phyloP scores from a whole-genome alignment of 192 early-diverging fungal species.

The Podila minutissima region DNA sequence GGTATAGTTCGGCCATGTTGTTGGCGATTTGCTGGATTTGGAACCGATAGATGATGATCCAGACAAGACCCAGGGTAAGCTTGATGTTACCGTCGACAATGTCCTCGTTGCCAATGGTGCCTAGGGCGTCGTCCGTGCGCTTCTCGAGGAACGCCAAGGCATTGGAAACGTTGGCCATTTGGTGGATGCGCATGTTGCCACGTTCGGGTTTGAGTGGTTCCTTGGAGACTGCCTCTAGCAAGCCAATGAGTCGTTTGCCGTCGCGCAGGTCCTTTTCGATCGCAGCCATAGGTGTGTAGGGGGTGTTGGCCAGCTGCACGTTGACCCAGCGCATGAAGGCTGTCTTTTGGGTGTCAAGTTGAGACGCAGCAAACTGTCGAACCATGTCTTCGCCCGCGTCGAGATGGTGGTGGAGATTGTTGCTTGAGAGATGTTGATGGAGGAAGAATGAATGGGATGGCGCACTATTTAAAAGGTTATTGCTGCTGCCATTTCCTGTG shows the following conservation, averaged over 20 bases:
- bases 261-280: constrained; percentile 66
- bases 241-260: constrained; percentile 76
- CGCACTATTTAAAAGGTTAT: constrained; percentile 38
- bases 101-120: constrained; percentile 74
- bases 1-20: constrained; percentile 41
- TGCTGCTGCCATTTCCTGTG: constrained; percentile 21
- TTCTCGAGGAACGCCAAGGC: constrained; percentile 71
- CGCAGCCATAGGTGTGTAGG: constrained; percentile 29
- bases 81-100: constrained; percentile 83
- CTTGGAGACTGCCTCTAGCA: constrained; percentile 77
- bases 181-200: constrained; percentile 82
- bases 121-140: constrained; percentile 53
- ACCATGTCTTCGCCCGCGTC: constrained; percentile 55
- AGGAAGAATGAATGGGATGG: constrained; percentile 6
- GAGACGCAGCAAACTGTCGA: constrained; percentile 42
- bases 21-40: constrained; percentile 63
- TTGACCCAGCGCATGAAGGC: constrained; percentile 65
- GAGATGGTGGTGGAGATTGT: constrained; percentile 32
- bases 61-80: constrained; percentile 65
- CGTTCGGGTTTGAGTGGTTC: constrained; percentile 75
- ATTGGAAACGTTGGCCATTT: constrained; percentile 80
- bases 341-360: constrained; percentile 49
- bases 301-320: constrained; percentile 54
- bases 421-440: constrained; percentile 25
- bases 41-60: constrained; percentile 63